A percentile compares a stretch with the other conserved stretches of the same genome.
These are phyloP conservation scores for Verticillium tricorpus DNA, from an alignment of 2,329 filamentous ascomycete genomes.

Conservation along the genomic window DNA sequence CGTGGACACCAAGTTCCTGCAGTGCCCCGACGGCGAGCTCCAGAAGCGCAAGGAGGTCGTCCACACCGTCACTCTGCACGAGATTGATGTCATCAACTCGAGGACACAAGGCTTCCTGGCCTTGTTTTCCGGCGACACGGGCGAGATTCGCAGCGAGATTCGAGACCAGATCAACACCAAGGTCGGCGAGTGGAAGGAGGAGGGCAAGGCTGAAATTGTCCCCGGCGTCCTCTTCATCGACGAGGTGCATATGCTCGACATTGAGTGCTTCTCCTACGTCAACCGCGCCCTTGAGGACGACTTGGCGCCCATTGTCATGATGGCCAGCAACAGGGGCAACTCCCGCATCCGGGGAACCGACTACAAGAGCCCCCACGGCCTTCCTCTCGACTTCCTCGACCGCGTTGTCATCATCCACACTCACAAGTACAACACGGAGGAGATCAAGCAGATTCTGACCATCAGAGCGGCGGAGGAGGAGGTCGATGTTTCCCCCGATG, in stretches of 20 bases:
- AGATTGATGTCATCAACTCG: slow-evolving; percentile 99
- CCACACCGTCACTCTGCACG: slow-evolving; percentile 93
- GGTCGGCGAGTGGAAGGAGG: slow-evolving; percentile 98
- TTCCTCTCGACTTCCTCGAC: slow-evolving; percentile 94
- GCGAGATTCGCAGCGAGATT: slow-evolving; percentile 95
- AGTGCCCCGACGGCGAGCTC: slow-evolving; percentile 94
- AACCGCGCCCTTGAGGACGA: slow-evolving; percentile 95
- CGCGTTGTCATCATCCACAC: slow-evolving; percentile 96
- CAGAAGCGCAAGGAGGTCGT: slow-evolving; percentile 97
- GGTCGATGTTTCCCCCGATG: slow-evolving; percentile 84
- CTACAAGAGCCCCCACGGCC: slow-evolving; percentile 87
- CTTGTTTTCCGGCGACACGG: slow-evolving; percentile 95
- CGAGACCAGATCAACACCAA: slow-evolving; percentile 99
- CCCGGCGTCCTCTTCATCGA: slow-evolving; percentile 97
- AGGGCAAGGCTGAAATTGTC: slow-evolving; percentile 97
- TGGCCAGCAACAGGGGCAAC: slow-evolving; percentile 94
- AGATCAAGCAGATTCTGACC: slow-evolving; percentile 87
- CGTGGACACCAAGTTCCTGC: slow-evolving; percentile 94
- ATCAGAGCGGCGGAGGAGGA: slow-evolving; percentile 96
- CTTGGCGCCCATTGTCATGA: slow-evolving; percentile 94
- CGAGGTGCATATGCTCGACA: slow-evolving; percentile 99
- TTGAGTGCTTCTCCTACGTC: slow-evolving; percentile 98
- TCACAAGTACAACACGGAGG: slow-evolving; percentile 73
- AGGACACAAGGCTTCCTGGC: slow-evolving; percentile 97
- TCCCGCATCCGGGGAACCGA: slow-evolving; percentile 90